Evolutionary conservation across 2,329 filamentous ascomycete genomes (phyloP).

Genomic region (Macrophomina pseudophaseolina): DNA sequence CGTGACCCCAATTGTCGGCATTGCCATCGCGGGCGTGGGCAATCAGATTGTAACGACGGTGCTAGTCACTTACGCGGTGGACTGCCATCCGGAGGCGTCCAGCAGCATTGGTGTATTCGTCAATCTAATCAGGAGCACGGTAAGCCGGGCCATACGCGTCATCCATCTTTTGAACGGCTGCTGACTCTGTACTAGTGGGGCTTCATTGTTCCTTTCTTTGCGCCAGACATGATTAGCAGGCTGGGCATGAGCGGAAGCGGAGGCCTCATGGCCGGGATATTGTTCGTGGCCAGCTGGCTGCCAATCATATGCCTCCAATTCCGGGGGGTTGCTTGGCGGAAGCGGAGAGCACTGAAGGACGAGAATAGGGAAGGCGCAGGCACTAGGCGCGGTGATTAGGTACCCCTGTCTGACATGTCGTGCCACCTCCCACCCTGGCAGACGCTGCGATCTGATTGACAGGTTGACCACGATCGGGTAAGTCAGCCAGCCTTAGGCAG

Average conservation of each 20-base stretch:
- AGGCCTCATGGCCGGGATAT: conserved; percentile 42
- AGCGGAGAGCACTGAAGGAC: conserved; percentile 18
- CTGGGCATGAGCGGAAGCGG: conserved; percentile 44
- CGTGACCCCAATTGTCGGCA: conserved; percentile 61
- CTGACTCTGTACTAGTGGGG: conserved; percentile 36
- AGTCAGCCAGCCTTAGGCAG: not conserved
- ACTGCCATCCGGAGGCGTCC: conserved; percentile 60
- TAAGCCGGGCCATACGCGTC: not conserved
- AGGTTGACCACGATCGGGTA: not conserved
- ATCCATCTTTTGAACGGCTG: not conserved
- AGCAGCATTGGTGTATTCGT: conserved; percentile 64
- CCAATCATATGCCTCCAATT: conserved; percentile 35
- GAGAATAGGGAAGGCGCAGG: not conserved
- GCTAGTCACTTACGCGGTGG: conserved; percentile 64
- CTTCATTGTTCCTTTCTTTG: conserved; percentile 51
- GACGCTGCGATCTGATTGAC: not conserved
- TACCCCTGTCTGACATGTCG: not conserved
- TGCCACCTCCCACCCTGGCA: not conserved
- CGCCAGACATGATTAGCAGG: conserved; percentile 46
- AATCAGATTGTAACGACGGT: conserved; percentile 68
- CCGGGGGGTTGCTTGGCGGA: conserved; percentile 14
- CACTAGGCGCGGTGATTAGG: conserved; percentile 14
- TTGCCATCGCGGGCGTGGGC: conserved; percentile 56
- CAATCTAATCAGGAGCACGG: conserved; percentile 58
- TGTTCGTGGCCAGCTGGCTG: conserved; percentile 34